A percentile compares a stretch with the other conserved stretches of the same genome.
Evolutionary conservation across 805 yeast genomes (phyloP).

Genomic region (Starmera caribaea): DNA sequence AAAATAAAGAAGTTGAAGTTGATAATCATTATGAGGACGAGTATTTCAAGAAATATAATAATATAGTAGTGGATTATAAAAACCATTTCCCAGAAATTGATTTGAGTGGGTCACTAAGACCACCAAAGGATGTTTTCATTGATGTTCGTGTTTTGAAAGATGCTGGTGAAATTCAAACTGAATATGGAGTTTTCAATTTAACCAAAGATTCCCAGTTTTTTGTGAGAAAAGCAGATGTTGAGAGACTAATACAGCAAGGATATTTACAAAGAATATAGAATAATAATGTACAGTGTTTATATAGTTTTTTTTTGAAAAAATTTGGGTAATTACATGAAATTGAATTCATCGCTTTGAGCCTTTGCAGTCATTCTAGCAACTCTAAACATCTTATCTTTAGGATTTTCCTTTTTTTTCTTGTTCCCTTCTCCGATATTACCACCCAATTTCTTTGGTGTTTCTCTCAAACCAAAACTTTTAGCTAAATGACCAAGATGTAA

Average conservation of each 20-base stretch:
- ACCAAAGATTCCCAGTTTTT: constrained; percentile 92
- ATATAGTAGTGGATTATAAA: constrained; percentile 64
- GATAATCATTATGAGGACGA: constrained; percentile 74
- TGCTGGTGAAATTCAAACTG: constrained; percentile 96
- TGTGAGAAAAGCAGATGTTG: constrained; percentile 91
- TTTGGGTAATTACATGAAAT: constrained; percentile 27
- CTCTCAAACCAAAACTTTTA: constrained; percentile 88
- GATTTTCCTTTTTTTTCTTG: constrained; percentile 50
- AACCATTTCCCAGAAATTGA: constrained; percentile 78
- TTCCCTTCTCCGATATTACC: constrained; percentile 24
- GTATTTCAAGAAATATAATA: constrained; percentile 62
- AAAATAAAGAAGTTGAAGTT: constrained; percentile 42
- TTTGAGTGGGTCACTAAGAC: constrained; percentile 78
- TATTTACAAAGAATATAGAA: constrained; percentile 73
- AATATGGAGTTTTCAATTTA: constrained; percentile 89
- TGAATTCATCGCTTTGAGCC: constrained; percentile 64
- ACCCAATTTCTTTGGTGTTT: constrained; percentile 80
- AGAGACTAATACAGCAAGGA: constrained; percentile 88
- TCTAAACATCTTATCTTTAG: constrained; percentile 64
- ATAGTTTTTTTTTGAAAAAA: background rate
- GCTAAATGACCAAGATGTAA: constrained; percentile 95
- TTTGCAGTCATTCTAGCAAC: constrained; percentile 63
- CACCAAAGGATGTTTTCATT: constrained; percentile 85
- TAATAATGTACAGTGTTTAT: constrained; percentile 2
- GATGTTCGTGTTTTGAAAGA: constrained; percentile 90